These are phyloP conservation scores for Botrytis cinerea DNA, from an alignment of 2,329 filamentous ascomycete species.

Conservation along the genomic window DNA sequence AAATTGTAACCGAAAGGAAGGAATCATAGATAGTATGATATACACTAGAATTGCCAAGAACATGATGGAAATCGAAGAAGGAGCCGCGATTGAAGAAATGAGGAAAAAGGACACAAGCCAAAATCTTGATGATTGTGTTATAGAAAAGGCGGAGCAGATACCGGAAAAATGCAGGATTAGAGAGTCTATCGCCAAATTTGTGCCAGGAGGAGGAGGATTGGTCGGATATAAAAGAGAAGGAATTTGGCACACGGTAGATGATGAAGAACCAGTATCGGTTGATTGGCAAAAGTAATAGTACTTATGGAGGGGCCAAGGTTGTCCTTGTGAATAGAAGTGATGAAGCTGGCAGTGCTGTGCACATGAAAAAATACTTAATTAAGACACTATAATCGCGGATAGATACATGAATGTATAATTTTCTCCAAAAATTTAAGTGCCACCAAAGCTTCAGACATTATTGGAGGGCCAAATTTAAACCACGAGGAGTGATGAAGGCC, in stretches of 20 bases:
- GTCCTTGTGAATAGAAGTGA: not conserved
- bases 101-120: not conserved
- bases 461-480: not conserved
- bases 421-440: not conserved
- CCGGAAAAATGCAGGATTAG: not conserved
- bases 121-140: not conserved
- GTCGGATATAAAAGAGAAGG: not conserved
- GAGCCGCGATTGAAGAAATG: slow-evolving; percentile 8
- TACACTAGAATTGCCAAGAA: not conserved
- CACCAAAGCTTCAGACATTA: not conserved
- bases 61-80: slow-evolving; percentile 17
- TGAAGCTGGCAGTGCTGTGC: not conserved
- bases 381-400: not conserved
- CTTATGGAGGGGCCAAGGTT: not conserved
- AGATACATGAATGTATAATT: too few species aligned
- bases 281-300: not conserved
- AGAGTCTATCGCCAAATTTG: slow-evolving; percentile 10
- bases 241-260: not conserved
- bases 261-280: not conserved
- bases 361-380: not conserved
- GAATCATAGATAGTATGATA: slow-evolving; percentile 11
- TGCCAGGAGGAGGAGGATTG: not conserved
- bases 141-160: slow-evolving; percentile 14
- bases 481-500: not conserved
- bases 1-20: slow-evolving; percentile 11